These are phyloP conservation scores for Phylloporus gajari DNA, from an alignment of 1,284 basidiomycete genomes.

Conservation along the genomic window DNA sequence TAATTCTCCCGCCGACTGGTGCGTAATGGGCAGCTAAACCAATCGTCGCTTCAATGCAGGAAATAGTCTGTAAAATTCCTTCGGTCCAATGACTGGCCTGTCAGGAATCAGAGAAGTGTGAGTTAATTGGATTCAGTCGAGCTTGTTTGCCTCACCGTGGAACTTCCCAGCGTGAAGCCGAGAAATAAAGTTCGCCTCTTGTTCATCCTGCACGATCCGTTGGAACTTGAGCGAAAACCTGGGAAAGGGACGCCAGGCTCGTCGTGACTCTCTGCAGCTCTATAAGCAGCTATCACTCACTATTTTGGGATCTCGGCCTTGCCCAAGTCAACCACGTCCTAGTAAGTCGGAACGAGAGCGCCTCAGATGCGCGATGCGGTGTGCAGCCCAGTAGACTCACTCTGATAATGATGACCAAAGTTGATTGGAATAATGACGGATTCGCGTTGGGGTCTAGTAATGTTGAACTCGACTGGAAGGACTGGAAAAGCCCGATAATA, in stretches of 20 bases:
- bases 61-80: constrained; percentile 66
- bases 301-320: constrained; percentile 66
- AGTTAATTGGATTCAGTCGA: neutral
- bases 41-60: constrained; percentile 56
- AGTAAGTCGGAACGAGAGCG: neutral
- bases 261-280: neutral
- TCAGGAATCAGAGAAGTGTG: neutral
- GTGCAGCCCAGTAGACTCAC: constrained; percentile 34
- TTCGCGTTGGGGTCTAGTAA: constrained; percentile 68
- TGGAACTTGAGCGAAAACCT: constrained; percentile 67
- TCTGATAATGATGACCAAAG: constrained; percentile 71
- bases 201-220: constrained; percentile 66
- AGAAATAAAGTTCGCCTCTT: constrained; percentile 70
- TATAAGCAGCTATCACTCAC: constrained; percentile 44
- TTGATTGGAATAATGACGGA: constrained; percentile 67
- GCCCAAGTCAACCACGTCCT: constrained; percentile 71
- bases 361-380: neutral
- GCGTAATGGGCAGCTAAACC: constrained; percentile 59
- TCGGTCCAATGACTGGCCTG: constrained; percentile 71
- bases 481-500: constrained; percentile 69
- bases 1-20: constrained; percentile 63
- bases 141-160: constrained; percentile 49
- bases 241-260: neutral
- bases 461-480: constrained; percentile 70
- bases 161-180: constrained; percentile 63